Percentiles rank a stretch among this genome's conserved stretches.
Evolutionary conservation across 768 basidiomycete genomes (phyloP).

Genomic region (Agrocybe pediades): DNA sequence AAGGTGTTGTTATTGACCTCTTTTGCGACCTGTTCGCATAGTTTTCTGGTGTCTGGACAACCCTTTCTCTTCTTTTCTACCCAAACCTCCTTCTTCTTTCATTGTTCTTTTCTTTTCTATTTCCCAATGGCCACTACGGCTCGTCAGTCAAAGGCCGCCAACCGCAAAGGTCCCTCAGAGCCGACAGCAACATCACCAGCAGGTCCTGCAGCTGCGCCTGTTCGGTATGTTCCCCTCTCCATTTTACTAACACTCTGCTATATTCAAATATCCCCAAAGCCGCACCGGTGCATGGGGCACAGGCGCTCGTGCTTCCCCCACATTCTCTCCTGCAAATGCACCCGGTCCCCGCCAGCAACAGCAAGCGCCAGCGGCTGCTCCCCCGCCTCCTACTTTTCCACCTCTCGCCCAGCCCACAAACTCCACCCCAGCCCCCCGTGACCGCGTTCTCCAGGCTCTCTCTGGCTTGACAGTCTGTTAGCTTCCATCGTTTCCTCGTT

Average conservation of each 20-base stretch:
- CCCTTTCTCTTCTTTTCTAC: slow-evolving; percentile 22
- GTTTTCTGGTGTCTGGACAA: slow-evolving; percentile 40
- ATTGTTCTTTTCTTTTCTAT: slow-evolving; percentile 31
- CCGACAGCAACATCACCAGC: slow-evolving; percentile 31
- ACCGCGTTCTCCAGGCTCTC: slow-evolving; percentile 64
- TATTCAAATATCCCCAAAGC: slow-evolving; percentile 17
- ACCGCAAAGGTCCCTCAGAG: slow-evolving; percentile 62
- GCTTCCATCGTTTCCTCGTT: background rate
- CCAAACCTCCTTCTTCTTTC: slow-evolving; percentile 18
- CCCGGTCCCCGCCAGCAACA: slow-evolving; percentile 36
- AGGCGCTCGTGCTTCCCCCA: slow-evolving; percentile 68
- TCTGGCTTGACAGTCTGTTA: slow-evolving; percentile 70
- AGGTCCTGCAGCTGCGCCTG: slow-evolving; percentile 18
- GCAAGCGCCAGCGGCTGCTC: slow-evolving; percentile 12
- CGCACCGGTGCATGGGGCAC: slow-evolving; percentile 59
- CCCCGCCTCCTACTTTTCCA: slow-evolving; percentile 13
- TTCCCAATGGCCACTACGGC: slow-evolving; percentile 62
- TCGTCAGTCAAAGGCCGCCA: slow-evolving; percentile 63
- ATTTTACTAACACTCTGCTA: slow-evolving; percentile 31
- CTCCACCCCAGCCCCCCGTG: slow-evolving; percentile 36
- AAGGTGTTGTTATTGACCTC: slow-evolving; percentile 24
- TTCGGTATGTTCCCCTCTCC: slow-evolving; percentile 40
- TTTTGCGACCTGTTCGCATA: slow-evolving; percentile 31
- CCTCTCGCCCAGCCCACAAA: slow-evolving; percentile 38
- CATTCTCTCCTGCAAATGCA: slow-evolving; percentile 58